phyloP scores from a whole-genome alignment of 2,329 filamentous ascomycete genomes.

The Trichoderma sp. region DNA sequence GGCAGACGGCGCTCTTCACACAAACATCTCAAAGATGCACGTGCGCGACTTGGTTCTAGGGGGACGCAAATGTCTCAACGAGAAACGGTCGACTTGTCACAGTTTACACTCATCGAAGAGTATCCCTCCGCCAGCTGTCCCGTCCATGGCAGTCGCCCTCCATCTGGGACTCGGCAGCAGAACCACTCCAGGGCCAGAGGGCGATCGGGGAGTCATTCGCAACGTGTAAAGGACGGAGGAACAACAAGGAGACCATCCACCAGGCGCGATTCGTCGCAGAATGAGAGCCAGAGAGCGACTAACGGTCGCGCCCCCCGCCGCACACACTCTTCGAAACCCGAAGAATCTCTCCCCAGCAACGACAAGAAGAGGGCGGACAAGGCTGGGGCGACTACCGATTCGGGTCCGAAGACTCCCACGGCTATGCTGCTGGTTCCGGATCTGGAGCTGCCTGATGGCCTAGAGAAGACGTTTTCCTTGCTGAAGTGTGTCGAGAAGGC shows the following conservation, averaged over 20 bases:
- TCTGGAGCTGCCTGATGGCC: constrained; percentile 6
- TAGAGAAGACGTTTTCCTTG: constrained; percentile 26
- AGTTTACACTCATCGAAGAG: constrained; percentile 34
- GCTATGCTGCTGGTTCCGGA: constrained; percentile 32
- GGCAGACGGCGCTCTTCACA: constrained; percentile 26
- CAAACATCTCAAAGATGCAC: constrained; percentile 11
- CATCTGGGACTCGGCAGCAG: constrained; percentile 28
- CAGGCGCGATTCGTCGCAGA: constrained; percentile 2
- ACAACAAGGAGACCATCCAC: not conserved
- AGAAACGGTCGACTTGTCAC: constrained; percentile 33
- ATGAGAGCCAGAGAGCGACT: not conserved
- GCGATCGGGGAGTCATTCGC: constrained; percentile 21
- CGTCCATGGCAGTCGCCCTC: constrained; percentile 32
- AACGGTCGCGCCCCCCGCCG: not conserved
- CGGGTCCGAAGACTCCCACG: constrained; percentile 33
- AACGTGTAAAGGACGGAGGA: not conserved
- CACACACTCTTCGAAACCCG: not conserved
- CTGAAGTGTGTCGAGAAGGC: constrained; percentile 31
- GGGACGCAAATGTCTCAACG: constrained; percentile 23
- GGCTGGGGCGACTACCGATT: not conserved
- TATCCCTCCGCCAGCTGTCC: constrained; percentile 33
- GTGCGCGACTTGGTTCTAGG: constrained; percentile 18
- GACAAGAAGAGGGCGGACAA: not conserved
- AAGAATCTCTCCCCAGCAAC: not conserved
- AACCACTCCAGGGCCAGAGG: constrained; percentile 25